Conservation (phyloP, 1,284 basidiomycete species). For the Tilletia indica region DNA sequence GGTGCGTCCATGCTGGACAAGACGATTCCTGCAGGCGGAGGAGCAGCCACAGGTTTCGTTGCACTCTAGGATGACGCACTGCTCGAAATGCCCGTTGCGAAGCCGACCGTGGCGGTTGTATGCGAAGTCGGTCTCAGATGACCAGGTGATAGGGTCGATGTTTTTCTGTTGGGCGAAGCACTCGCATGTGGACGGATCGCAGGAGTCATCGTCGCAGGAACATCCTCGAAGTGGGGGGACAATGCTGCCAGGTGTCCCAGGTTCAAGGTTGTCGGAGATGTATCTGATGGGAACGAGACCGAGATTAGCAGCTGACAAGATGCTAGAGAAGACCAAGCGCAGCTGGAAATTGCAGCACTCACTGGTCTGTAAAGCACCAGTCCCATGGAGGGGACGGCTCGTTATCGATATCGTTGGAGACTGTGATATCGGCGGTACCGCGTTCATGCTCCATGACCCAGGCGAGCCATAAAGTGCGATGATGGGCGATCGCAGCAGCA, state of each 20-base stretch:
- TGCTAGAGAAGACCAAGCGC: neutral
- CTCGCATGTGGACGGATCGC: conserved; percentile 36
- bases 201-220: conserved; percentile 33
- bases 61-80: conserved; percentile 77
- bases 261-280: neutral
- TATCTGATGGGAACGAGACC: conserved; percentile 2
- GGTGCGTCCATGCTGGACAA: conserved; percentile 75
- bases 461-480: conserved; percentile 12
- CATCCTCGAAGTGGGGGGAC: conserved; percentile 25
- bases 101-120: conserved; percentile 32
- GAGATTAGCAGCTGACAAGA: conserved; percentile 27
- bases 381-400: conserved; percentile 42
- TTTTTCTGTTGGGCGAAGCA: conserved; percentile 24
- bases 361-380: conserved; percentile 35
- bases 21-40: conserved; percentile 76
- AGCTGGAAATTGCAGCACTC: neutral
- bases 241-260: neutral
- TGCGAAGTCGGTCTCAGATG: conserved; percentile 18
- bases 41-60: conserved; percentile 77
- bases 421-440: conserved; percentile 23
- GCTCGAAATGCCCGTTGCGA: conserved; percentile 1
- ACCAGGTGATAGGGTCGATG: conserved; percentile 18
- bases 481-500: neutral
- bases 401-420: conserved; percentile 26
- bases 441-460: conserved; percentile 32